Evolutionary conservation across 345 rosid species (phyloP).

Genomic region (Toxicodendron radicans): DNA sequence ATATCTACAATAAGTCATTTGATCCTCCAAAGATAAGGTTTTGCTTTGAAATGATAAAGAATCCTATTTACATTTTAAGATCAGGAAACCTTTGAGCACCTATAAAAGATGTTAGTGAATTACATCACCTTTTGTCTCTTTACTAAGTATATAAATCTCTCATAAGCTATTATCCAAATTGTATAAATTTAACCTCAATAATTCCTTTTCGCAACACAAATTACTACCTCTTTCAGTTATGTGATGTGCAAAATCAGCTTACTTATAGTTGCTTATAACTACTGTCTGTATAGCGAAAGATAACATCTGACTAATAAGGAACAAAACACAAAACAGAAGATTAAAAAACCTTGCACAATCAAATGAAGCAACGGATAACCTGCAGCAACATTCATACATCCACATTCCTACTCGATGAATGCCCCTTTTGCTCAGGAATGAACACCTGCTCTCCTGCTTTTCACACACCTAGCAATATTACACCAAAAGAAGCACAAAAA

Average conservation of each 20-base stretch:
- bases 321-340: conserved; percentile 5
- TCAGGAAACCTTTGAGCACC: neutral
- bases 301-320: neutral
- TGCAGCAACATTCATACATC: conserved; percentile 69
- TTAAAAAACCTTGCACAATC: conserved; percentile 32
- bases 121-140: neutral
- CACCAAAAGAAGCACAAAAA: conserved; percentile 1
- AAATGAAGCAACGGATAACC: conserved; percentile 23
- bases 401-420: conserved; percentile 77
- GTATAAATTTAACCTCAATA: neutral
- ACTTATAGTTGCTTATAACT: no score
- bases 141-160: neutral
- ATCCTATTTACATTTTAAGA: neutral
- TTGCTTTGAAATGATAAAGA: neutral
- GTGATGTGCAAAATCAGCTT: no score
- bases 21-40: neutral
- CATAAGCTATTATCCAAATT: neutral
- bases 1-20: neutral
- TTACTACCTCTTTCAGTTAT: neutral
- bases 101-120: neutral
- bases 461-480: conserved; percentile 39
- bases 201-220: neutral
- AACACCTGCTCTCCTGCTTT: conserved; percentile 65
- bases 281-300: no score
- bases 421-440: conserved; percentile 61